These are phyloP conservation scores for Micractinium sp. DNA, from an alignment of 139 green algal genomes.

Conservation along the genomic window DNA sequence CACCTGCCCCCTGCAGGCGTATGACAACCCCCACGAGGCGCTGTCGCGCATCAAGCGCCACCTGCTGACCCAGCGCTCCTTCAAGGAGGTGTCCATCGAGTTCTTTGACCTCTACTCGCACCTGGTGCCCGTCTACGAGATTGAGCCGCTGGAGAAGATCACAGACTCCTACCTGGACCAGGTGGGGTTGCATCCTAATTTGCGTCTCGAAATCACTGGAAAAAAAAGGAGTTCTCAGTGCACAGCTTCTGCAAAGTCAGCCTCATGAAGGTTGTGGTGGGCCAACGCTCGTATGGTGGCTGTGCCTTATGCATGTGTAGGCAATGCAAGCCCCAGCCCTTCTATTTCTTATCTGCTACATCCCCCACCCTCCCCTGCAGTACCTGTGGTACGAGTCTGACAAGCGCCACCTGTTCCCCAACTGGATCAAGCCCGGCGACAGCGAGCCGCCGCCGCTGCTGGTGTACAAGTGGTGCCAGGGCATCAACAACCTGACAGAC, in stretches of 20 bases:
- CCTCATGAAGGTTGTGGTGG: too few species aligned
- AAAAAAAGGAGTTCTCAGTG: too few species aligned
- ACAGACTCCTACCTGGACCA: conserved; percentile 99
- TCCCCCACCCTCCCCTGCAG: not conserved
- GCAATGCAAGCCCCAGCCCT: conserved; percentile 40
- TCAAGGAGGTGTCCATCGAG: conserved; percentile 95
- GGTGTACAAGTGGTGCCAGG: conserved; percentile 99
- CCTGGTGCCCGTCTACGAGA: conserved; percentile 98
- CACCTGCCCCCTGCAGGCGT: conserved; percentile 67
- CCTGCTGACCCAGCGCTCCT: conserved; percentile 96
- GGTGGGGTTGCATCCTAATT: not conserved
- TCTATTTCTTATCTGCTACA: not conserved
- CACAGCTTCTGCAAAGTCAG: too few species aligned
- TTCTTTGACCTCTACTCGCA: conserved; percentile 98
- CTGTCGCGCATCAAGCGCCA: conserved; percentile 99
- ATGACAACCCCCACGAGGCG: conserved; percentile 99
- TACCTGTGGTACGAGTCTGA: conserved; percentile 91
- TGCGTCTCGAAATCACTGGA: too few species aligned
- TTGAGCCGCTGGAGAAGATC: conserved; percentile 99
- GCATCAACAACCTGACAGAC: conserved; percentile 94
- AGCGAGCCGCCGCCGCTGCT: conserved; percentile 96
- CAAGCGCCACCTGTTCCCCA: conserved; percentile 98
- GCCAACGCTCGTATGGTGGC: too few species aligned
- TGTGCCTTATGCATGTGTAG: too few species aligned
- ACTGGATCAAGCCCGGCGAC: conserved; percentile 99